These are phyloP conservation scores for Cercospora beticola DNA, from an alignment of 2,329 filamentous ascomycete genomes.

Conservation along the genomic window DNA sequence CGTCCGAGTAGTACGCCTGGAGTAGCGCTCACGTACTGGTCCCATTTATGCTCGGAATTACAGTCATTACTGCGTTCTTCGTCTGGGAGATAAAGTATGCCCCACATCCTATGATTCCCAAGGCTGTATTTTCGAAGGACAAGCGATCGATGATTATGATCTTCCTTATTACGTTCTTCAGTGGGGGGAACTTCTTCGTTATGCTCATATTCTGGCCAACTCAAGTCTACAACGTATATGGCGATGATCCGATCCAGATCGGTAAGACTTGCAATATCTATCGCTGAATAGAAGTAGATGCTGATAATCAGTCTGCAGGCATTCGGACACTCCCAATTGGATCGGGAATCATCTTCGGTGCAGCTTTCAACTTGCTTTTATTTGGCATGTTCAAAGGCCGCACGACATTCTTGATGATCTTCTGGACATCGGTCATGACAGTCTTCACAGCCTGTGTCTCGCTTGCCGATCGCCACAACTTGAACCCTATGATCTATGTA, in stretches of 20 bases:
- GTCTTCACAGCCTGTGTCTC: slow-evolving; percentile 47
- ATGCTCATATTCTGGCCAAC: slow-evolving; percentile 62
- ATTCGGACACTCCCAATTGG: slow-evolving; percentile 64
- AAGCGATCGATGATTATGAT: slow-evolving; percentile 39
- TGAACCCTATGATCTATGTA: slow-evolving; percentile 36
- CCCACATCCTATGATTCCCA: slow-evolving; percentile 38
- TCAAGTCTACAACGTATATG: slow-evolving; percentile 64
- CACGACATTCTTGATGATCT: slow-evolving; percentile 61
- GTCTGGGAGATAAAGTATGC: slow-evolving; percentile 36
- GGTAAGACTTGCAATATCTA: slow-evolving; percentile 41
- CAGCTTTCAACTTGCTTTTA: slow-evolving; percentile 58
- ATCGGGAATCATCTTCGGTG: slow-evolving; percentile 62
- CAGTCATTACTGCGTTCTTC: slow-evolving; percentile 37
- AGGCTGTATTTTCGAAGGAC: slow-evolving; percentile 33
- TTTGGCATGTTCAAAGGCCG: slow-evolving; percentile 59
- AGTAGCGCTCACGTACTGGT: slow-evolving; percentile 36
- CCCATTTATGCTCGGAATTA: slow-evolving; percentile 37
- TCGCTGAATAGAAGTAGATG: not conserved
- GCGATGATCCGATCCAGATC: slow-evolving; percentile 58
- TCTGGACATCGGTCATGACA: slow-evolving; percentile 64
- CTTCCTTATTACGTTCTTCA: slow-evolving; percentile 44
- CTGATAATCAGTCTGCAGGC: not conserved
- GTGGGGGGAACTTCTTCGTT: slow-evolving; percentile 42
- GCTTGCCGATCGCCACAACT: slow-evolving; percentile 29
- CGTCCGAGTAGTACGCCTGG: slow-evolving; percentile 34